These are phyloP conservation scores for Cladophialophora chaetospira DNA, from an alignment of 2,329 filamentous ascomycete genomes.

Conservation along the genomic window DNA sequence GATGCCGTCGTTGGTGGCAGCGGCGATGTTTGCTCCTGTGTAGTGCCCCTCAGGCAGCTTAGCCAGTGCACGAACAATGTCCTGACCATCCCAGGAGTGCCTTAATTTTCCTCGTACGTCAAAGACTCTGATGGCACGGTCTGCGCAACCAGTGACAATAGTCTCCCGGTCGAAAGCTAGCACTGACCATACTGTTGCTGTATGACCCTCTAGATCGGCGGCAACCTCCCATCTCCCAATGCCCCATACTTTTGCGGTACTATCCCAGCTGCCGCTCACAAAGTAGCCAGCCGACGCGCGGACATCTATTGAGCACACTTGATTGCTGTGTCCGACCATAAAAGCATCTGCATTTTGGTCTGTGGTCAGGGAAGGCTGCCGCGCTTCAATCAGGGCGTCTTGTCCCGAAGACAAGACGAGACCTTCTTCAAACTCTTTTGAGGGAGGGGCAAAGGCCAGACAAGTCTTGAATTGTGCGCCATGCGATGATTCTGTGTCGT, in stretches of 20 bases:
- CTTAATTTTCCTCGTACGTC: slow-evolving; percentile 65
- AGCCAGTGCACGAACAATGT: slow-evolving; percentile 87
- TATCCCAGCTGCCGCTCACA: slow-evolving; percentile 93
- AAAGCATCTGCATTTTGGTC: slow-evolving; percentile 81
- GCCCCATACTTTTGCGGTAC: slow-evolving; percentile 81
- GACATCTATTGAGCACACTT: slow-evolving; percentile 84
- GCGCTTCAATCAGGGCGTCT: slow-evolving; percentile 89
- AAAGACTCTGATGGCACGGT: slow-evolving; percentile 85
- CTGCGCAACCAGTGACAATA: slow-evolving; percentile 85
- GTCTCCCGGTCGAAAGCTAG: slow-evolving; percentile 77
- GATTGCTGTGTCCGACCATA: slow-evolving; percentile 81
- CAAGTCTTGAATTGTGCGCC: slow-evolving; percentile 87
- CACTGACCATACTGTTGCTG: slow-evolving; percentile 87
- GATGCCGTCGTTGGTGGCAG: slow-evolving; percentile 87
- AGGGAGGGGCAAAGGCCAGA: slow-evolving; percentile 73
- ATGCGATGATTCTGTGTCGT: slow-evolving; percentile 75
- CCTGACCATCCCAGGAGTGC: slow-evolving; percentile 66
- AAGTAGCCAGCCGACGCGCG: slow-evolving; percentile 71
- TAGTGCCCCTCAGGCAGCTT: slow-evolving; percentile 73
- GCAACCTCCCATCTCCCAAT: slow-evolving; percentile 82
- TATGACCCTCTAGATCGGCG: slow-evolving; percentile 71
- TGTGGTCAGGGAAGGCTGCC: slow-evolving; percentile 66
- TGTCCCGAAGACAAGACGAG: slow-evolving; percentile 85
- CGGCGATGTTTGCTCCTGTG: slow-evolving; percentile 88
- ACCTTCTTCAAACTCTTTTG: slow-evolving; percentile 69